These are phyloP conservation scores for Russula vinacea DNA, from an alignment of 768 basidiomycete species.

Conservation along the genomic window DNA sequence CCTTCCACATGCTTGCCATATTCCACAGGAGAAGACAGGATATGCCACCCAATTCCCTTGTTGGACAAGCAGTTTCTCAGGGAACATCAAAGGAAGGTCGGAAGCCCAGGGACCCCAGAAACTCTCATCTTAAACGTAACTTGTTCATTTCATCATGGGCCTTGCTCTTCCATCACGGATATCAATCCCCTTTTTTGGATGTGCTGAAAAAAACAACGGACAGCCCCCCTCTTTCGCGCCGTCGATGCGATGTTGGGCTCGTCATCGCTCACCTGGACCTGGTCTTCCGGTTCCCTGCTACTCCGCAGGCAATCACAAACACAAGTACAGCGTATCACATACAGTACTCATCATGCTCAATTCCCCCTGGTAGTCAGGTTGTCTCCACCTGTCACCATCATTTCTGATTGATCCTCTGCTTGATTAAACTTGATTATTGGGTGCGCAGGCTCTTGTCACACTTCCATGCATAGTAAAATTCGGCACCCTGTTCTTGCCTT, in stretches of 20 bases:
- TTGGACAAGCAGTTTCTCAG: neutral
- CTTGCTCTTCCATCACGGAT: too few relatives aligned
- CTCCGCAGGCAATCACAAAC: neutral
- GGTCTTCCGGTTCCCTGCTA: constrained; percentile 1
- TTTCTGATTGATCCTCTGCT: neutral
- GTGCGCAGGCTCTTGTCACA: neutral
- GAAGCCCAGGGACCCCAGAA: constrained; percentile 3
- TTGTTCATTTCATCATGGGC: too few relatives aligned
- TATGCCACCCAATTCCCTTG: neutral
- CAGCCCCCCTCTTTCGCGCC: neutral
- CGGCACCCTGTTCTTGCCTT: neutral
- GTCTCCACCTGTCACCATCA: neutral
- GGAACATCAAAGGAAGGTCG: neutral
- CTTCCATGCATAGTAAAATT: neutral
- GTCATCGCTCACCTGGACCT: neutral
- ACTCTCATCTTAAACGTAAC: neutral
- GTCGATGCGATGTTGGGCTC: neutral
- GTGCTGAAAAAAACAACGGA: neutral
- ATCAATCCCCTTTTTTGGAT: neutral
- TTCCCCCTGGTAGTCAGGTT: neutral
- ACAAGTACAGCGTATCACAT: neutral
- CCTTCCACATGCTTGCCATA: neutral
- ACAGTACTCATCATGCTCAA: neutral
- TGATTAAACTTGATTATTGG: neutral
- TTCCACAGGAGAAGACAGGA: constrained; percentile 8